Evolutionary conservation across 345 rosid genomes (phyloP), one percentile per base, ranked within the genome.

Genomic region (Eucalyptus guilfoylei): DNA sequence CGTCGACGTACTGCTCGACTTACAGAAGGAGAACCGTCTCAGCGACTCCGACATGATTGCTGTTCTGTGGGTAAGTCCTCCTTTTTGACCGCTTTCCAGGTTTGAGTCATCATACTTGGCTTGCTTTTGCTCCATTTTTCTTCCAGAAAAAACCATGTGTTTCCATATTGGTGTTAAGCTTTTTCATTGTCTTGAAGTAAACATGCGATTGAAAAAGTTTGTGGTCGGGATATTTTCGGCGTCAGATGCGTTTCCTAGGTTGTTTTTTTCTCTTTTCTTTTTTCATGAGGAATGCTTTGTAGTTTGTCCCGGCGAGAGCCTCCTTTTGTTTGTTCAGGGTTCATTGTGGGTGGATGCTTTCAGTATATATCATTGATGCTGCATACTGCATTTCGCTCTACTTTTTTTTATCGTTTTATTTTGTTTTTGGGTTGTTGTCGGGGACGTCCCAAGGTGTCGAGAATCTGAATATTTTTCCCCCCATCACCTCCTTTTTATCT

Each of bases 31-130:
- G 7, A 94, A 96, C 86, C 91, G 87, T 87, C 92, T 95, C 58
- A 90, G 64, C 80, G 97, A 95, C 69, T 89, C 98, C 8, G 97
- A 97, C 88, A 95, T 96, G 96, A 93, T 95, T 76, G 97, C 99
- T 90, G 96, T 97, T 87, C 90, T 97, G 90, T 97, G 99, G 99
- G 99, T 96, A 93, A 62, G 90, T 69, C 86, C 19, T 30, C 11
- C 26, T 9, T 54, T 48, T 11, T 49, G 40, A 42, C 49, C 52
- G 32, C 54, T 44, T 54, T 67, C 85, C 87, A 44, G 12, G 42
- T 52, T 34, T 32, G 16, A 14, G 16, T 49, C n/a, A 34, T 9
- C 11, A 28, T 21, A n/a, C 12, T 11, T 6, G 16, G 16, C 24
- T 24, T 16, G 62, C 87, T 26, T 26, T 49, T 28, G 28, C 45